A percentile compares a stretch with the other conserved stretches of the same genome.
These are phyloP conservation scores for Niveomyces coronatus DNA, from an alignment of 2,329 filamentous ascomycete genomes.

Conservation along the genomic window DNA sequence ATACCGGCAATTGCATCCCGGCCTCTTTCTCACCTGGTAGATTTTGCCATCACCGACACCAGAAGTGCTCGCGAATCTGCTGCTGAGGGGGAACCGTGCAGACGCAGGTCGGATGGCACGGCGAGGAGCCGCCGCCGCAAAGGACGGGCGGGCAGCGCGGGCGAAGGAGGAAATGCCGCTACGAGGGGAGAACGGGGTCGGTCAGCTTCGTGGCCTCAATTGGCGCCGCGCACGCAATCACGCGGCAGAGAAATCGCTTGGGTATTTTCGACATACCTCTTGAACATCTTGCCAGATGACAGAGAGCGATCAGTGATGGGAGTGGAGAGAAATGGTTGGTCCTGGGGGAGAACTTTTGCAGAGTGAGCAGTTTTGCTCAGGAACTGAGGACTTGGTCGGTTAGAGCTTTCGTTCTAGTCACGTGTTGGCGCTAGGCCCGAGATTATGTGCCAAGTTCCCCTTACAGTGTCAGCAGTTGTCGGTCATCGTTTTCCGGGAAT, in stretches of 20 bases:
- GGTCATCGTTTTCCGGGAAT: conserved; percentile 4
- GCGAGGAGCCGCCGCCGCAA: conserved; percentile 46
- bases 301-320: conserved; percentile 51
- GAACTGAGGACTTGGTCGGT: conserved; percentile 31
- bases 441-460: conserved; percentile 8
- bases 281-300: conserved; percentile 70
- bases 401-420: conserved; percentile 33
- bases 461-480: conserved; percentile 7
- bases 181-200: conserved; percentile 23
- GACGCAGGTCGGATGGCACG: conserved; percentile 47
- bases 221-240: conserved; percentile 20
- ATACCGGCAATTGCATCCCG: conserved; percentile 1
- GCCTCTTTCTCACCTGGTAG: conserved; percentile 45
- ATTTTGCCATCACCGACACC: conserved; percentile 55
- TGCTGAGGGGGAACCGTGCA: conserved; percentile 45
- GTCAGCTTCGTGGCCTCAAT: conserved; percentile 30
- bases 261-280: conserved; percentile 52
- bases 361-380: conserved; percentile 39
- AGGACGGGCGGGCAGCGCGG: conserved; percentile 51
- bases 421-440: conserved; percentile 21
- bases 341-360: conserved; percentile 38
- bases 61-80: conserved; percentile 48
- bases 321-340: conserved; percentile 46
- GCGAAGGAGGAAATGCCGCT: conserved; percentile 58
- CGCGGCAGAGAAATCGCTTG: conserved; percentile 19